A percentile compares a stretch with the other conserved stretches of the same genome.
Evolutionary conservation across 2,329 filamentous ascomycete genomes (phyloP).

Genomic region (Zalaria obscura): DNA sequence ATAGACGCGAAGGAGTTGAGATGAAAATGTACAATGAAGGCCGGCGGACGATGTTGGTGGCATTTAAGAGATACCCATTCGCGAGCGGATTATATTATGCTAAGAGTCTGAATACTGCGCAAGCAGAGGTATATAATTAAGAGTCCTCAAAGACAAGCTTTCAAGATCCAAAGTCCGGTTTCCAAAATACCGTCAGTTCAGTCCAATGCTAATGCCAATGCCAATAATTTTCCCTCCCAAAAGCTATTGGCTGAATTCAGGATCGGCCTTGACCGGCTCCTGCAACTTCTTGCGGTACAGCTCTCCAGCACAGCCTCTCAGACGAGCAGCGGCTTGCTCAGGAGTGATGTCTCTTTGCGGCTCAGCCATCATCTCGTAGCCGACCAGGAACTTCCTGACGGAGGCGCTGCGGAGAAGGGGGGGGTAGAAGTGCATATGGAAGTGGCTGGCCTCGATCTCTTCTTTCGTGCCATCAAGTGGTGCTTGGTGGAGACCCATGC

Average conservation of each 20-base stretch:
- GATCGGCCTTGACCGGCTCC: neutral
- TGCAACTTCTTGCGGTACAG: conserved; percentile 60
- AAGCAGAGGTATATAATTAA: too few relatives aligned
- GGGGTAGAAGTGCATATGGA: conserved; percentile 97
- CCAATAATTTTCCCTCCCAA: too few relatives aligned
- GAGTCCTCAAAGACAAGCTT: too few relatives aligned
- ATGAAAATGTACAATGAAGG: too few relatives aligned
- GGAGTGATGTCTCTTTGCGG: conserved; percentile 97
- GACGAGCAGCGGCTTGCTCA: conserved; percentile 72
- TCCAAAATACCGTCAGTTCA: too few relatives aligned
- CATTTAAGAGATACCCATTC: too few relatives aligned
- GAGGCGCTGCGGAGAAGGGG: conserved; percentile 84
- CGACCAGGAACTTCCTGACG: conserved; percentile 90
- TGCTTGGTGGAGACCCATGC: conserved; percentile 91
- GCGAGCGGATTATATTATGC: too few relatives aligned
- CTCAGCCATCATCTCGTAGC: conserved; percentile 92
- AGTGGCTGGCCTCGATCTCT: conserved; percentile 75
- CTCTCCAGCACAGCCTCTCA: conserved; percentile 64
- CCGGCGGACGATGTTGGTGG: too few relatives aligned
- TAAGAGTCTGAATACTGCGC: too few relatives aligned
- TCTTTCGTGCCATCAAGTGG: conserved; percentile 69
- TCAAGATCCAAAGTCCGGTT: too few relatives aligned
- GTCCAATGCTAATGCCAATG: too few relatives aligned
- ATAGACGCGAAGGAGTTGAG: too few relatives aligned
- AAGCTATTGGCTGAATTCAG: neutral